phyloP scores from a whole-genome alignment of 495 filamentous ascomycete species.

The Penicillium waksmanii region DNA sequence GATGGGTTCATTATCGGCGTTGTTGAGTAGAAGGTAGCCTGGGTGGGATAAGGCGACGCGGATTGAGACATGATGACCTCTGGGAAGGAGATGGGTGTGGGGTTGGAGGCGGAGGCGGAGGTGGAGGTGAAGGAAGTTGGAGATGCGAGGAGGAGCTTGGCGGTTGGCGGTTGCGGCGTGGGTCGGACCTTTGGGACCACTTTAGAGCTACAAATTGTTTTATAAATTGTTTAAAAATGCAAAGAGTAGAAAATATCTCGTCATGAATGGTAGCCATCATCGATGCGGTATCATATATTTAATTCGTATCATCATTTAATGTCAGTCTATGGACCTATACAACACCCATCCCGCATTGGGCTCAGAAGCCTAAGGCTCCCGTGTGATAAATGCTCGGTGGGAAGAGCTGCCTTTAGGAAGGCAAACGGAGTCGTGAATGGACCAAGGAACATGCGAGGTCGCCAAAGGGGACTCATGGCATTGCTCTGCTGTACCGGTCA shows the following conservation, averaged over 20 bases:
- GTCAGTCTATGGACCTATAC: background rate
- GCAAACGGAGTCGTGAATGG: background rate
- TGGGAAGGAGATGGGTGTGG: conserved; percentile 12
- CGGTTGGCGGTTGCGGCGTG: background rate
- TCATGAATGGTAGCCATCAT: background rate
- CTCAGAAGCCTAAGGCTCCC: too few relatives aligned
- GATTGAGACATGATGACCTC: conserved; percentile 33
- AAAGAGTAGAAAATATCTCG: too few relatives aligned
- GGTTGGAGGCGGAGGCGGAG: conserved; percentile 4
- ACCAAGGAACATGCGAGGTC: background rate
- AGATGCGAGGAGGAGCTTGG: conserved; percentile 24
- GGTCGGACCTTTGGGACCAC: background rate
- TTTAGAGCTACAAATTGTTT: background rate
- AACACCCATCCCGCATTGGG: background rate
- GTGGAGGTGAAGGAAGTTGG: conserved; percentile 19
- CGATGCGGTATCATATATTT: background rate
- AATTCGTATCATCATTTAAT: conserved; percentile 2
- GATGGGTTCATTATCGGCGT: conserved; percentile 35
- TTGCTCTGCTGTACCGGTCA: background rate
- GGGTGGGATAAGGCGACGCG: conserved; percentile 27
- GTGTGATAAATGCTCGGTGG: background rate
- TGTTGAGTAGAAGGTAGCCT: conserved; percentile 27
- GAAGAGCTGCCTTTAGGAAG: background rate
- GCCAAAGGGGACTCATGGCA: too few relatives aligned
- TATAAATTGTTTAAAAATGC: background rate